Evolutionary conservation across 148 eudicot genomes (phyloP).

Genomic region (Rhododendron simsii): DNA sequence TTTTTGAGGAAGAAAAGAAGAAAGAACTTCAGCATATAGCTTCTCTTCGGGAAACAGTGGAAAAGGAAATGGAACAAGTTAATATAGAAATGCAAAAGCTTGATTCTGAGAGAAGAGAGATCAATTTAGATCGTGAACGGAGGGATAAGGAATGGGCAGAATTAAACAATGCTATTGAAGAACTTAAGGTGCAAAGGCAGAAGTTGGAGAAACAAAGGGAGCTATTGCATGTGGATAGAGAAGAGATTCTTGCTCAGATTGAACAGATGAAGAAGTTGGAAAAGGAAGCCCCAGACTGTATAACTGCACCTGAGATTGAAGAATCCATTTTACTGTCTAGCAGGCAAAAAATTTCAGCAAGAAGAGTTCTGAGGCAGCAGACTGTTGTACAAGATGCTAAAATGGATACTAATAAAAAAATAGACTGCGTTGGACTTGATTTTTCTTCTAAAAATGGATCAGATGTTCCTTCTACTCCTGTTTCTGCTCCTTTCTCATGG

Average conservation of each 20-base stretch:
- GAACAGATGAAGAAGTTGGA: slow-evolving; percentile 71
- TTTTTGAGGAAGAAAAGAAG: slow-evolving; percentile 73
- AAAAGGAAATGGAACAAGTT: slow-evolving; percentile 59
- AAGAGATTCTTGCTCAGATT: slow-evolving; percentile 61
- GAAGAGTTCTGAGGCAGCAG: slow-evolving; percentile 31
- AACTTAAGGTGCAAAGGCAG: slow-evolving; percentile 75
- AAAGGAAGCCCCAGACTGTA: slow-evolving; percentile 45
- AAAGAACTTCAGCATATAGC: slow-evolving; percentile 61
- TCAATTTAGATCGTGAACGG: slow-evolving; percentile 67
- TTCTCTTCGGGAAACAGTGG: slow-evolving; percentile 51
- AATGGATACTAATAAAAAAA: slow-evolving; percentile 19
- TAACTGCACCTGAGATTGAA: slow-evolving; percentile 32
- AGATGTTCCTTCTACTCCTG: slow-evolving; percentile 40
- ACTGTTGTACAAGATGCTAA: slow-evolving; percentile 22
- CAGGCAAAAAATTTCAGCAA: slow-evolving; percentile 18
- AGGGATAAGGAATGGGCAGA: slow-evolving; percentile 91
- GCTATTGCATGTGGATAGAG: slow-evolving; percentile 70
- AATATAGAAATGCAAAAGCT: slow-evolving; percentile 62
- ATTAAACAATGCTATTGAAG: slow-evolving; percentile 64
- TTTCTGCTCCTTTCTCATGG: slow-evolving; percentile 61
- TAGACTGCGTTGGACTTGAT: slow-evolving; percentile 17
- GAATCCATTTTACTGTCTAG: slow-evolving; percentile 23
- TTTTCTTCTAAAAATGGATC: slow-evolving; percentile 17
- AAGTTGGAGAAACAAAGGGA: slow-evolving; percentile 90
- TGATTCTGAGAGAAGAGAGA: slow-evolving; percentile 66